Percentiles rank a stretch among this genome's conserved stretches.
phyloP scores from a whole-genome alignment of 148 eudicot species.

The Hydrangea macrophylla region DNA sequence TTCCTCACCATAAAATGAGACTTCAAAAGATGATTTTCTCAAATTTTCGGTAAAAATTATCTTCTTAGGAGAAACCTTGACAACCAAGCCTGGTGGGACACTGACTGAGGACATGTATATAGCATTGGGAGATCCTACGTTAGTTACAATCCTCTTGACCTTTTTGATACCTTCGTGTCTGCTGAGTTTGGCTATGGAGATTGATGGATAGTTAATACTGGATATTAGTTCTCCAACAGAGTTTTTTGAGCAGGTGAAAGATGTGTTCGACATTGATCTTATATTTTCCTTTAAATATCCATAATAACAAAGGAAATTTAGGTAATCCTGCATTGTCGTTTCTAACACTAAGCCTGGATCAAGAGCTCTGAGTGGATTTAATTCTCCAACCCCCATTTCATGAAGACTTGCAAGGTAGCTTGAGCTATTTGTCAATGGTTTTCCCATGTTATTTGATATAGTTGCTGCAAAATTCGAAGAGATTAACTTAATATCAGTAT shows the following conservation, averaged over 20 bases:
- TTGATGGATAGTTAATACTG: slow-evolving; percentile 54
- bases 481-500: no score
- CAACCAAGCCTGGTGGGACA: slow-evolving; percentile 44
- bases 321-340: slow-evolving; percentile 43
- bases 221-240: slow-evolving; percentile 37
- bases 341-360: slow-evolving; percentile 62
- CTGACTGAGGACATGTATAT: slow-evolving; percentile 36
- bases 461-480: slow-evolving; percentile 36
- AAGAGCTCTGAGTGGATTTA: slow-evolving; percentile 56
- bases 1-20: slow-evolving; percentile 38
- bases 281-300: slow-evolving; percentile 41
- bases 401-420: slow-evolving; percentile 42
- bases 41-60: slow-evolving; percentile 28
- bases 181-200: slow-evolving; percentile 47
- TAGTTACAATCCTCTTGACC: slow-evolving; percentile 41
- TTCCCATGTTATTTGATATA: slow-evolving; percentile 36
- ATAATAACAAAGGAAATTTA: slow-evolving; percentile 43
- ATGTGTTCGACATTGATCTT: slow-evolving; percentile 33
- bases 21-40: slow-evolving; percentile 31
- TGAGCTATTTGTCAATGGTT: slow-evolving; percentile 37
- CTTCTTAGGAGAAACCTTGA: slow-evolving; percentile 41
- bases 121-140: slow-evolving; percentile 46
- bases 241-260: slow-evolving; percentile 41
- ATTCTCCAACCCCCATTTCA: slow-evolving; percentile 54
- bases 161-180: slow-evolving; percentile 14